These are phyloP conservation scores for Ilyonectria destructans DNA, from an alignment of 2,329 filamentous ascomycete species.

Conservation along the genomic window DNA sequence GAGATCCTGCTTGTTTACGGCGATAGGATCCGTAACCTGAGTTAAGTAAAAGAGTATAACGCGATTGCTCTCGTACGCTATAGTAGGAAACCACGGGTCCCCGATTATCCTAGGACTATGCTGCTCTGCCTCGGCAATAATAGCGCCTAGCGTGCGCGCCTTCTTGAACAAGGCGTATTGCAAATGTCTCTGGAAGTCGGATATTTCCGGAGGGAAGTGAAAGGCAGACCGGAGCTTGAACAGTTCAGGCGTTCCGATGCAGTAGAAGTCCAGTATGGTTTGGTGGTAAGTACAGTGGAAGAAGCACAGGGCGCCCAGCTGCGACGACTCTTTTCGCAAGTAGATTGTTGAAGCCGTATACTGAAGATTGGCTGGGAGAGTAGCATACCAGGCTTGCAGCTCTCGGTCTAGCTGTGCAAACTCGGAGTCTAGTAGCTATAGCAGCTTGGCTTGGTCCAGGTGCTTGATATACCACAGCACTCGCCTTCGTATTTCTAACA, in stretches of 20 bases:
- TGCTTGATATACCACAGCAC: slow-evolving; percentile 38
- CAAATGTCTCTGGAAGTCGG: slow-evolving; percentile 10
- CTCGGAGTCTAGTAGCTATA: slow-evolving; percentile 36
- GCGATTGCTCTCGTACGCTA: slow-evolving; percentile 32
- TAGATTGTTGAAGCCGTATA: slow-evolving; percentile 32
- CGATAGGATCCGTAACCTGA: slow-evolving; percentile 9
- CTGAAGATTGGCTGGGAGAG: slow-evolving; percentile 29
- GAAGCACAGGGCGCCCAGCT: slow-evolving; percentile 34
- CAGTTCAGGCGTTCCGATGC: slow-evolving; percentile 33
- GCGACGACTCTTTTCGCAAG: slow-evolving; percentile 32
- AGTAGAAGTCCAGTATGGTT: slow-evolving; percentile 37
- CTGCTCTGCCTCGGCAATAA: slow-evolving; percentile 34
- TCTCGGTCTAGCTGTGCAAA: slow-evolving; percentile 26
- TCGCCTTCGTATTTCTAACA: slow-evolving; percentile 32
- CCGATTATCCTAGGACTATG: slow-evolving; percentile 32
- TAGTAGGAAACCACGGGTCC: slow-evolving; percentile 37
- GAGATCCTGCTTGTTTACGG: slow-evolving; percentile 25
- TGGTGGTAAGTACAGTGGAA: slow-evolving; percentile 38
- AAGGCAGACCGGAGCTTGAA: slow-evolving; percentile 36
- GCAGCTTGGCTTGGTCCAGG: slow-evolving; percentile 29
- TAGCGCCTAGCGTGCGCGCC: slow-evolving; percentile 29
- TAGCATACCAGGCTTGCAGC: slow-evolving; percentile 25
- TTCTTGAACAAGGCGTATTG: neutral
- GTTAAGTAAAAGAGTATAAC: slow-evolving; percentile 39
- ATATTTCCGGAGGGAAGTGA: slow-evolving; percentile 30